These are phyloP conservation scores for Alternaria triticina DNA, from an alignment of 2,329 filamentous ascomycete species.

Conservation along the genomic window DNA sequence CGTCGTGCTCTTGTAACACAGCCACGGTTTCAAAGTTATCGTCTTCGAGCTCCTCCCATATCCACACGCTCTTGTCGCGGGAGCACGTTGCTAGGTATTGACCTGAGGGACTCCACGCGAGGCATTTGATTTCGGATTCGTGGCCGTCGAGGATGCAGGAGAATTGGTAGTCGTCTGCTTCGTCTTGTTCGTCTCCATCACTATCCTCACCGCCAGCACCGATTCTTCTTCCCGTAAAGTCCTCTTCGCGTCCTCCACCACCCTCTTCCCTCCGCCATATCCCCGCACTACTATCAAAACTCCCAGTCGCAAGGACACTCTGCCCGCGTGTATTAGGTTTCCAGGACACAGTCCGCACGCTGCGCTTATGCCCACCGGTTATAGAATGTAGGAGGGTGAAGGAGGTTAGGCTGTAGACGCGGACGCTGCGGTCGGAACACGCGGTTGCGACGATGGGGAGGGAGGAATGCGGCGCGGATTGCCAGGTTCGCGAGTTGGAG, in stretches of 20 bases:
- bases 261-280: slow-evolving; percentile 71
- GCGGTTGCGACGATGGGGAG: slow-evolving; percentile 89
- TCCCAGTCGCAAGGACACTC: slow-evolving; percentile 86
- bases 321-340: slow-evolving; percentile 69
- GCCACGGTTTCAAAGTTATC: slow-evolving; percentile 98
- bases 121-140: slow-evolving; percentile 88
- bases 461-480: slow-evolving; percentile 81
- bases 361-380: slow-evolving; percentile 87
- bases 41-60: slow-evolving; percentile 95
- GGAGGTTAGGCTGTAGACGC: slow-evolving; percentile 84
- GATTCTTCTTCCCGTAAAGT: slow-evolving; percentile 28
- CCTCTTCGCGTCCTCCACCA: slow-evolving; percentile 54
- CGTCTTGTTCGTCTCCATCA: slow-evolving; percentile 57
- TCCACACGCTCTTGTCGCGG: slow-evolving; percentile 94
- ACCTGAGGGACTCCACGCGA: slow-evolving; percentile 75
- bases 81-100: slow-evolving; percentile 87
- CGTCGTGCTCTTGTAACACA: slow-evolving; percentile 91
- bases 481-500: slow-evolving; percentile 75
- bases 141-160: slow-evolving; percentile 92
- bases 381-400: slow-evolving; percentile 81
- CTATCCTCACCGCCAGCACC: slow-evolving; percentile 11
- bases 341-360: slow-evolving; percentile 86
- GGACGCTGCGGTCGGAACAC: slow-evolving; percentile 83
- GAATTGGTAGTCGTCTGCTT: slow-evolving; percentile 88
- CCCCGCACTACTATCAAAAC: slow-evolving; percentile 91